These are phyloP conservation scores for Macrolepiota fuliginosa DNA, from an alignment of 768 basidiomycete species.

Conservation along the genomic window DNA sequence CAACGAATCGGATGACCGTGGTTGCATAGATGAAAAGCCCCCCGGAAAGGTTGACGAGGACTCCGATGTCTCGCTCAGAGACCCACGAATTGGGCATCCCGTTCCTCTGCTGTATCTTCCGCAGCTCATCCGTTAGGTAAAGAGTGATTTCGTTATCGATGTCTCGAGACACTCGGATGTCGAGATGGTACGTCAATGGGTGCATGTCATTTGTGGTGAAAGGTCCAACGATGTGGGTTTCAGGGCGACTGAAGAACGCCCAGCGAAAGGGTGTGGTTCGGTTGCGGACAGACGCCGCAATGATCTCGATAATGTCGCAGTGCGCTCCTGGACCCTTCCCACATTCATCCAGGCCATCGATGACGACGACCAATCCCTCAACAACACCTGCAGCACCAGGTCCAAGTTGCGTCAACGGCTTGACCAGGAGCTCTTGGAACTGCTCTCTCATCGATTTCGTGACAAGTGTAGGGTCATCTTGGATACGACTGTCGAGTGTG, in stretches of 20 bases:
- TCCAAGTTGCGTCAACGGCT: not conserved
- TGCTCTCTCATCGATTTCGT: not conserved
- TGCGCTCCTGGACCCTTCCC: not conserved
- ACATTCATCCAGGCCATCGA: not conserved
- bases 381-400: not conserved
- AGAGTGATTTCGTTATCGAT: not conserved
- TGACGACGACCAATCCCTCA: not conserved
- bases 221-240: not conserved
- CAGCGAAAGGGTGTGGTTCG: not conserved
- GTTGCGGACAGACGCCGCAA: not conserved
- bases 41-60: not conserved
- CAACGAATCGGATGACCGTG: not conserved
- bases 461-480: not conserved
- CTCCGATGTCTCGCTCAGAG: not conserved
- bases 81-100: constrained; percentile 5
- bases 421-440: not conserved
- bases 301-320: not conserved
- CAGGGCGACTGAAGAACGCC: not conserved
- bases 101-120: not conserved
- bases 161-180: not conserved
- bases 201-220: not conserved
- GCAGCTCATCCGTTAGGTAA: constrained; percentile 3
- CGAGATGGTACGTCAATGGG: not conserved
- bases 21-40: not conserved
- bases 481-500: not conserved